Evolutionary conservation across 352 stramenopile genomes (phyloP).

Genomic region (Pythium myriotylum): DNA sequence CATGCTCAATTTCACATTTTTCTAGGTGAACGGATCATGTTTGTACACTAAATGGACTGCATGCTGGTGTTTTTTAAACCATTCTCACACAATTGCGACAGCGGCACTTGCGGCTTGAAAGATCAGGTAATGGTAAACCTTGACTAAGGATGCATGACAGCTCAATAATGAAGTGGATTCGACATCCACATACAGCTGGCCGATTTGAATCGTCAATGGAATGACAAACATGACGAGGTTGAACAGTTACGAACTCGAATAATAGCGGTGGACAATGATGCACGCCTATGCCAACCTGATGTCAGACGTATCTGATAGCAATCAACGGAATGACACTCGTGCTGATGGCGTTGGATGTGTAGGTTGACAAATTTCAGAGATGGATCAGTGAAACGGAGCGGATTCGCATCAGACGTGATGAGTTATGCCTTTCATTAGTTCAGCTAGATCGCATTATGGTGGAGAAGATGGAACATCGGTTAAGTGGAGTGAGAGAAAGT

Average conservation of each 20-base stretch:
- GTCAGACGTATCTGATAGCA: neutral
- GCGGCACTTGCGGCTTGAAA: constrained; percentile 23
- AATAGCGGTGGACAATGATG: constrained; percentile 13
- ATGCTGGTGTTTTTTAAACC: neutral
- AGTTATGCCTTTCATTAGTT: neutral
- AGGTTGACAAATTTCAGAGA: constrained; percentile 26
- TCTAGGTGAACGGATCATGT: constrained; percentile 38
- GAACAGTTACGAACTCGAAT: constrained; percentile 13
- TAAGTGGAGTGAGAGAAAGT: neutral
- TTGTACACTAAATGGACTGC: neutral
- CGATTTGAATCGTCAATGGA: constrained; percentile 13
- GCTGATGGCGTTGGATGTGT: neutral
- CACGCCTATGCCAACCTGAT: constrained; percentile 19
- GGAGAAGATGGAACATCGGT: neutral
- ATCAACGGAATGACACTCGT: too few species aligned
- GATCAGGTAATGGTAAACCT: constrained; percentile 26
- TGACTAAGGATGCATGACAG: too few species aligned
- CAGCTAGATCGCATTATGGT: constrained; percentile 5
- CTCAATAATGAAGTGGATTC: neutral
- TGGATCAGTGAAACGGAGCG: constrained; percentile 25
- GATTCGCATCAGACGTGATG: neutral
- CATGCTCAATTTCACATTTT: neutral
- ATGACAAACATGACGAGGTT: neutral
- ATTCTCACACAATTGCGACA: constrained; percentile 5
- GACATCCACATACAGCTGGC: constrained; percentile 9